Conservation (phyloP, 1,139 yeast genomes). For the Nakaseomyces delphensis region DNA sequence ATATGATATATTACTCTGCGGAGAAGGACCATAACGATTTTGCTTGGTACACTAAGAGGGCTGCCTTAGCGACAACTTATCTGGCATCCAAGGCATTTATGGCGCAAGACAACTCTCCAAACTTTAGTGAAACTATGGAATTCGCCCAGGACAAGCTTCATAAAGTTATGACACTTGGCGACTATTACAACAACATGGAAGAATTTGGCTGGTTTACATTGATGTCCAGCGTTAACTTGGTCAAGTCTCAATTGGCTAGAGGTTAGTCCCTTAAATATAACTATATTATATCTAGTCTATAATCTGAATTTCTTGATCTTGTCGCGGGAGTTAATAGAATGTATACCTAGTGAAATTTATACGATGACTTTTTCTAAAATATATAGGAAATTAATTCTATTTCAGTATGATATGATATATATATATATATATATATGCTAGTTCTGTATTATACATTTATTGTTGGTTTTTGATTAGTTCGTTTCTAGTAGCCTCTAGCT, state of each 20-base stretch:
- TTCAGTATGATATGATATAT: conserved; percentile 3
- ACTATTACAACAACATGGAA: conserved; percentile 51
- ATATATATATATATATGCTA: neutral
- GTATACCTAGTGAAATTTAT: neutral
- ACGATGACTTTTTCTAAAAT: neutral
- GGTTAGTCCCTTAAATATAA: conserved; percentile 46
- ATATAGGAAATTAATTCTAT: too few species aligned
- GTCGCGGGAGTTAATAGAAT: too few species aligned
- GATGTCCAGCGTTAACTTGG: conserved; percentile 54
- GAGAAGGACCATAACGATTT: conserved; percentile 69
- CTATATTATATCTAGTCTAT: too few species aligned
- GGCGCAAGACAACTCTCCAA: conserved; percentile 63
- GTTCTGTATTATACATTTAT: neutral
- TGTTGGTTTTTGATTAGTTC: conserved; percentile 1
- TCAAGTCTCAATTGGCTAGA: conserved; percentile 60
- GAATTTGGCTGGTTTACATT: conserved; percentile 74
- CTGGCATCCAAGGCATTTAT: conserved; percentile 69
- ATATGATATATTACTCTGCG: conserved; percentile 69
- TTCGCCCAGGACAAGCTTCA: conserved; percentile 57
- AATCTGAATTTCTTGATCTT: too few species aligned
- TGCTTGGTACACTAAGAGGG: conserved; percentile 87
- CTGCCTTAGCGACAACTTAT: conserved; percentile 59
- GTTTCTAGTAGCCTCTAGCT: conserved; percentile 42
- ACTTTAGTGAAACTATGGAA: conserved; percentile 47
- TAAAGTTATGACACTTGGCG: conserved; percentile 49